Evolutionary conservation across 768 basidiomycete species (phyloP).

Genomic region (Auricularia heimuer): DNA sequence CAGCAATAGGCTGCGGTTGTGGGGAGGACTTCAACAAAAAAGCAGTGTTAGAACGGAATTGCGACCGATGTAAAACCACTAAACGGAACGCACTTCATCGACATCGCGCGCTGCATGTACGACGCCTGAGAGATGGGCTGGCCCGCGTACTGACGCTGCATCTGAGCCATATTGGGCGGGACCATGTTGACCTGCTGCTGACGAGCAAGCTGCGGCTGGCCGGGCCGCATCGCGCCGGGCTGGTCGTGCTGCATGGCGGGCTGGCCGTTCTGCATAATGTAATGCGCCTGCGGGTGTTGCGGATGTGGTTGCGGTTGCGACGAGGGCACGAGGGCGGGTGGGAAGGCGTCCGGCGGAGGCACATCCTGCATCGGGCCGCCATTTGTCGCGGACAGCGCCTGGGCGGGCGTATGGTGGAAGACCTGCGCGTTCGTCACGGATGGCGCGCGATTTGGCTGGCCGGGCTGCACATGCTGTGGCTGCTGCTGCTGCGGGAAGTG

Average conservation of each 20-base stretch:
- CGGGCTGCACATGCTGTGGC: not conserved
- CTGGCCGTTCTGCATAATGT: constrained; percentile 3
- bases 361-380: not conserved
- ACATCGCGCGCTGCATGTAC: too few species aligned
- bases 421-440: not conserved
- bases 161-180: not conserved
- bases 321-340: not conserved
- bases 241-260: not conserved
- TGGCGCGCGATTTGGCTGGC: not conserved
- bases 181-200: constrained; percentile 1
- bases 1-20: constrained; percentile 5
- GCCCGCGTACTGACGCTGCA: constrained; percentile 1
- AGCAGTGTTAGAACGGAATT: not conserved
- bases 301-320: constrained; percentile 20
- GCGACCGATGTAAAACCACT: too few species aligned
- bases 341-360: not conserved
- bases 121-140: too few species aligned
- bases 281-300: constrained; percentile 18
- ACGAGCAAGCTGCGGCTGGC: not conserved
- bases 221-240: not conserved
- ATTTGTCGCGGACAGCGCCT: not conserved
- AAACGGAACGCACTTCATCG: constrained; percentile 15
- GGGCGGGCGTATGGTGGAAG: not conserved
- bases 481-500: not conserved
- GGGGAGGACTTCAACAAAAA: not conserved